Percentiles rank a stretch among this genome's conserved stretches.
phyloP scores from a whole-genome alignment of 306 rosid species.

The Hylodesmum podocarpum region DNA sequence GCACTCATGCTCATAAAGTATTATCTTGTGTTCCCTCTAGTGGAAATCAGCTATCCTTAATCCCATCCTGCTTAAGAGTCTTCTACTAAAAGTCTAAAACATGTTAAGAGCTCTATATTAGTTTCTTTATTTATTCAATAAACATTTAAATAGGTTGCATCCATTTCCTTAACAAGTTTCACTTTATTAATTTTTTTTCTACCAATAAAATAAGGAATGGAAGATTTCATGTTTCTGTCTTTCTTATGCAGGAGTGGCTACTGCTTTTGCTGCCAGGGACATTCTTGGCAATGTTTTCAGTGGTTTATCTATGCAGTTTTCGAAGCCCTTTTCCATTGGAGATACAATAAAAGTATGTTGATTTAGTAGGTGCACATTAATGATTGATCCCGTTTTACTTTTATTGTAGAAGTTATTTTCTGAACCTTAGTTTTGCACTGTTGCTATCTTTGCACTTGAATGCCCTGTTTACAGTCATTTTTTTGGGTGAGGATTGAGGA shows the following conservation, averaged over 20 bases:
- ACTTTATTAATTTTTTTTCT: background rate
- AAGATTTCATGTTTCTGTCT: constrained; percentile 8
- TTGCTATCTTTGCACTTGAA: background rate
- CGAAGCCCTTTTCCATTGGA: constrained; percentile 89
- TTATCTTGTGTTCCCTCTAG: background rate
- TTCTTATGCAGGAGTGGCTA: constrained; percentile 74
- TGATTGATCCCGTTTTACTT: background rate
- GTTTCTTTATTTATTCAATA: constrained; percentile 1
- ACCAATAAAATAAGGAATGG: background rate
- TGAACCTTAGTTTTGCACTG: background rate
- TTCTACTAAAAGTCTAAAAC: background rate
- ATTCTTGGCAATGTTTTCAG: constrained; percentile 87
- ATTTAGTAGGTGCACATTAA: constrained; percentile 19
- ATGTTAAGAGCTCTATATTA: background rate
- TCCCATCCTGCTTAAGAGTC: background rate
- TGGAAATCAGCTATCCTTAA: background rate
- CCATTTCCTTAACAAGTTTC: background rate
- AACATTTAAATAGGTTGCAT: background rate
- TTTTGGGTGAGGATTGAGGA: constrained; percentile 15
- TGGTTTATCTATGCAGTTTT: constrained; percentile 86
- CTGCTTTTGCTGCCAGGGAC: constrained; percentile 89
- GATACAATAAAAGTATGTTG: constrained; percentile 86
- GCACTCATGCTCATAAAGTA: background rate
- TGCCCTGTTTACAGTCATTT: background rate
- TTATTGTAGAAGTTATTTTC: constrained; percentile 9